Base-by-base conservation (phyloP, 2,329 filamentous ascomycete genomes). In the Juglanconis oblonga region DNA sequence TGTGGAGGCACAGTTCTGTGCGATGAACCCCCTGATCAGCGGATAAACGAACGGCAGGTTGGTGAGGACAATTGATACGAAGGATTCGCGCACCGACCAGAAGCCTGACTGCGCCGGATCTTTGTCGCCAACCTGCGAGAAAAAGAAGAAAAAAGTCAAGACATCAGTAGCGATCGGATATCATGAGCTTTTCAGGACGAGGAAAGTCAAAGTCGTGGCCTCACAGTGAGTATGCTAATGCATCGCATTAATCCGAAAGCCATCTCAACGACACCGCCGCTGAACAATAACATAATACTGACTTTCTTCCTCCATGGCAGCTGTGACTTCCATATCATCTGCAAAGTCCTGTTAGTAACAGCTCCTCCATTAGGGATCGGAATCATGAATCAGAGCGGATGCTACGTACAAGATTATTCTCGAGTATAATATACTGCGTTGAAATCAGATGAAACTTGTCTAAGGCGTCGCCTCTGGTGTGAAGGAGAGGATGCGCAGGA, bases 221-320 rank as follows among this genome's bases (percentile, higher is more conserved):
- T 42, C 17, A 47, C 67, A 11, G 72, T 77, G 17, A 81, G 65
- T 42, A 81, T 80, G 17, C 79, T 70, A 1, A 78, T 76, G 51
- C 76, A 80, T 55, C 81, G 77, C 8, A 83, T 67, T 58, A 81
- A 78, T 1, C 79, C 79, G 35, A 77, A 78, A 14, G 77, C 74
- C 72, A 81, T 81, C 55, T 81, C 77, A 60, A 83, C 77, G 9
- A 80, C 68, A 3, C 78, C 80, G 36, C 79, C 80, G 52, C 77
- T 76, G 67, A 83, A 83, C 64, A 83, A 74, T 13, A 79, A 38
- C 9, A 81, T 67, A 11, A 83, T 72, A 44, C 77, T 73, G 29
- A 78, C 52, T 65, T 83, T 83, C 53, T 69, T 71, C 42, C 60
- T 63, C 57, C 69, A 69, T 11, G 72, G 73, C 6, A 82, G 71